Evolutionary conservation across 2,329 filamentous ascomycete species (phyloP).

Genomic region (Neonectria punicea): DNA sequence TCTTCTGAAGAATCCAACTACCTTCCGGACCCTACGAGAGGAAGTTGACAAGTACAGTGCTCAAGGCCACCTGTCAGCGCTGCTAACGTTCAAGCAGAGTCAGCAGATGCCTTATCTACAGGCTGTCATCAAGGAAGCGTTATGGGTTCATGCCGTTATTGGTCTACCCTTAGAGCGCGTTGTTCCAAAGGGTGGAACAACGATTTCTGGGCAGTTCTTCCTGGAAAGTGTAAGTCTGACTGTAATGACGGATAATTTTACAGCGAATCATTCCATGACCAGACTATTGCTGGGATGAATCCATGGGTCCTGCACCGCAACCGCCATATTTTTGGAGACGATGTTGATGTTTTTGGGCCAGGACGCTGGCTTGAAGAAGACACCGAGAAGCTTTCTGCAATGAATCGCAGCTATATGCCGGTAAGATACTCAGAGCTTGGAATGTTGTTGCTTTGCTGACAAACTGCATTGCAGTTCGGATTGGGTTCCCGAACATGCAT

Average conservation of each 20-base stretch:
- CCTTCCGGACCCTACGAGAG: conserved; percentile 2
- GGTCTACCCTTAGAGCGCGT: conserved; percentile 31
- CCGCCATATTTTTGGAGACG: conserved; percentile 25
- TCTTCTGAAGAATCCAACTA: conserved; percentile 20
- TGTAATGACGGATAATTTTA: not conserved
- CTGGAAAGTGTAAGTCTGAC: conserved; percentile 28
- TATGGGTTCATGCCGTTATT: conserved; percentile 34
- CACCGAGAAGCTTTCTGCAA: conserved; percentile 10
- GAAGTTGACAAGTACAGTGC: conserved; percentile 20
- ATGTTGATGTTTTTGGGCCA: conserved; percentile 29
- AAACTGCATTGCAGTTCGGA: conserved; percentile 27
- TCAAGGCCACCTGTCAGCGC: conserved; percentile 13
- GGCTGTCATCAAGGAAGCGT: conserved; percentile 35
- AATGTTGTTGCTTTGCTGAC: not conserved
- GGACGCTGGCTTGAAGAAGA: conserved; percentile 28
- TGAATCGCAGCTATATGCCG: conserved; percentile 39
- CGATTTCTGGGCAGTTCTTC: conserved; percentile 30
- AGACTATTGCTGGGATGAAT: conserved; percentile 37
- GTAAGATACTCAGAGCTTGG: not conserved
- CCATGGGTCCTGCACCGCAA: conserved; percentile 36
- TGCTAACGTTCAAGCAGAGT: conserved; percentile 26
- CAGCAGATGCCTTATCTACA: conserved; percentile 37
- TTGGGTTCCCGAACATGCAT: conserved; percentile 37
- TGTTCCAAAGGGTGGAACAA: conserved; percentile 31
- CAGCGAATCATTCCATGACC: not conserved